Base-by-base conservation (phyloP, 768 basidiomycete genomes). In the Pholiota microspora region DNA sequence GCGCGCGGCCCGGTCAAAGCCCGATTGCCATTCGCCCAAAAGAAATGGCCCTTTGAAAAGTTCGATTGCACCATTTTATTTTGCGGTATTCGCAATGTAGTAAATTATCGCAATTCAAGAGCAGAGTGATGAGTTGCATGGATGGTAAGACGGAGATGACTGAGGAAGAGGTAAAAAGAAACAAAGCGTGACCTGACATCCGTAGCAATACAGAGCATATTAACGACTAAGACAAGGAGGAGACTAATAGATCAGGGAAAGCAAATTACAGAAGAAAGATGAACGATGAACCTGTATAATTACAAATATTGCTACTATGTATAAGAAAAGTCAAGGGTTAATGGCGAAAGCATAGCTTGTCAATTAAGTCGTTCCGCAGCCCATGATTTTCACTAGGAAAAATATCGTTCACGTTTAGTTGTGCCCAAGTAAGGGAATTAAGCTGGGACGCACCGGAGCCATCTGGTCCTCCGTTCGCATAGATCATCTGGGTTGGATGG, bases 401-500 rank as follows among this genome's bases (percentile, higher is more conserved):
- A 16, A 28, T 15, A 13, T 4, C 18, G 25, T 44, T 42, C 15
- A 29, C n/a, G 4, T 18, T 34, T 23, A 12, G 6, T n/a, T n/a
- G n/a, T n/a, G n/a, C n/a, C n/a, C n/a, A n/a, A n/a, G n/a, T n/a
- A n/a, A n/a, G n/a, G 9, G 8, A 21, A 49, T 21, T 10, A 10
- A 49, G n/a, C 35, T 3, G 5, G 7, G 27, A 59, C 77, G 56
- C 62, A 83, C 82, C 76, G 55, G 73, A 77, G 13, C 91, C 90
- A 66, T 93, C 90, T 47, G 86, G 79, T 40, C 81, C 80, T 7
- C 90, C 90, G 13, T 86, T 66, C 15, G 83, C 88, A 62, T 84
- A 89, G 59, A 94, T 67, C 92, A 94, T 93, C 68, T 94, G 89
- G 57, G 83, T 77, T 10, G 92, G 92, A 66, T 94, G 92, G 78